Conservation (phyloP, 2,329 filamentous ascomycete genomes). For the Phialocephala sp. region DNA sequence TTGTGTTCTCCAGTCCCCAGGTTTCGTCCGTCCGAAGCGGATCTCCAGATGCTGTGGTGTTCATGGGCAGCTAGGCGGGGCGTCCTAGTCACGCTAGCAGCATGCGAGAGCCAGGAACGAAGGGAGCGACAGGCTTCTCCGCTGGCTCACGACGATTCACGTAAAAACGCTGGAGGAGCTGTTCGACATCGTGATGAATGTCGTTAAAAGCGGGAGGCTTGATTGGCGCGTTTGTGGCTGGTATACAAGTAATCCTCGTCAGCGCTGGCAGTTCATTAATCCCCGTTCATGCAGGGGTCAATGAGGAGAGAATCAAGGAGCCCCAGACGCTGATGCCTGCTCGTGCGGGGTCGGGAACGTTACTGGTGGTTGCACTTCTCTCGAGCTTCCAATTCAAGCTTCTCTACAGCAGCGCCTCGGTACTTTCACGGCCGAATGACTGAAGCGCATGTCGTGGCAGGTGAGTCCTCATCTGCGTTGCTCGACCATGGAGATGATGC, state of each 20-base stretch:
- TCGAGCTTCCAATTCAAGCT: slow-evolving; percentile 22
- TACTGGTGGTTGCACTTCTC: background rate
- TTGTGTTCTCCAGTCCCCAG: background rate
- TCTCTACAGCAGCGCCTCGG: slow-evolving; percentile 16
- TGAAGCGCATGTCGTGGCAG: slow-evolving; percentile 23
- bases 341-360: slow-evolving; percentile 24
- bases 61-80: background rate
- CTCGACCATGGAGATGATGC: background rate
- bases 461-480: background rate
- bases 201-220: slow-evolving; percentile 23
- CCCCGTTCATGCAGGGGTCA: background rate
- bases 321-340: background rate
- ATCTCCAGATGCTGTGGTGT: background rate
- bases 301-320: background rate
- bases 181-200: slow-evolving; percentile 15
- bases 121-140: background rate
- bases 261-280: background rate
- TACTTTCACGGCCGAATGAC: slow-evolving; percentile 24
- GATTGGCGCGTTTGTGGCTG: slow-evolving; percentile 32
- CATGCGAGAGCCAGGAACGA: slow-evolving; percentile 9
- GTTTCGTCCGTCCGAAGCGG: background rate
- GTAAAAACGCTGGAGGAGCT: background rate
- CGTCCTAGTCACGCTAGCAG: background rate
- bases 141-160: background rate
- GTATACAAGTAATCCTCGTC: background rate